Base-by-base conservation (phyloP, 495 filamentous ascomycete species). In the Chaetomidium leptoderma region DNA sequence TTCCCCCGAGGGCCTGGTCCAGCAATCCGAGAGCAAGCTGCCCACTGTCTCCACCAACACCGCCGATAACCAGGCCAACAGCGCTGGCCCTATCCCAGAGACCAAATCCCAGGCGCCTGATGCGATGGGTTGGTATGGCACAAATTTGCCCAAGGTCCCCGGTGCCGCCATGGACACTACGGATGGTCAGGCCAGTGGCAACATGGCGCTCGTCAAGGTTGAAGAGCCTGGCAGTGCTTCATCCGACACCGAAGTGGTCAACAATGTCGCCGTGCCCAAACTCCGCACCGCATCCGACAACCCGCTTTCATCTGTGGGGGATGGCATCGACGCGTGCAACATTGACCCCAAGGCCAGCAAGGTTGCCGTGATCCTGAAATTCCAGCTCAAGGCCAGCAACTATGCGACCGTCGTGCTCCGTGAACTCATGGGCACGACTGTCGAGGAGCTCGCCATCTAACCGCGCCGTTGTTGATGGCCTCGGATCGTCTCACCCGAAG, bases 321-420 rank as follows among this genome's bases (percentile, higher is more conserved):
- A 57, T 7, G 32, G 47, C 36, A 55, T 57, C 29, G 52, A 63
- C 17, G 55, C 54, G 36, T 19, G 52, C 26, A 48, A 35, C 49
- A 45, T 61, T 17, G 52, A 66, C 40, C 60, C 63, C n/a, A 48
- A 59, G 6, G 66, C 68, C 11, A 61, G 68, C 53, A 92, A 90
- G 68, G 74, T 97, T 54, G 92, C 90, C 10, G 85, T 95, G 2
- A 78, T 96, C 13, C 66, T 97, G 53, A 95, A 87, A 69, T 84
- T 98, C 70, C 84, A 92, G 68, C 77, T 98, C 19, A 86, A 85
- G 23, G 82, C 84, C 2, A 92, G 90, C 69, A 89, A 92, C 68
- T 98, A 97, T 67, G 93, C 93, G 0, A 98, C 95, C 2, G 87
- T 98, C 80, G 93, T 90, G 9, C 76, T 98, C 60, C 79, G 93